Base-by-base conservation (phyloP, 2,329 filamentous ascomycete species). In the Colletotrichum costaricense region DNA sequence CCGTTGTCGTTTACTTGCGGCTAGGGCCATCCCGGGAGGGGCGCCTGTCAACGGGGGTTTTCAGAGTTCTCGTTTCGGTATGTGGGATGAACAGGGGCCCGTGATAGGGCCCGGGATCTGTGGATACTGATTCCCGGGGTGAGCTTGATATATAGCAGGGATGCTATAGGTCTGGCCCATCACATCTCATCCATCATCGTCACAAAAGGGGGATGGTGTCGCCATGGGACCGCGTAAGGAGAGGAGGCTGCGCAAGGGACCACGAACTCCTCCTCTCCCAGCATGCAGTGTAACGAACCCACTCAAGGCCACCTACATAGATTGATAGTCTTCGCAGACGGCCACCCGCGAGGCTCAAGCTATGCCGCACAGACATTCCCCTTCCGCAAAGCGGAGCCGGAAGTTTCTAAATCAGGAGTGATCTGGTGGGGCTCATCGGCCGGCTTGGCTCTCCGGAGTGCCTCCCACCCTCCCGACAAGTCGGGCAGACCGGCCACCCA, bases 61-160 rank as follows among this genome's bases (percentile, higher is more conserved):
- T 19, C 42, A n/a, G 42, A n/a, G 42, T 46, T 46, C 14, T n/a
- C 42, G 59, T 68, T 64, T 64, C 55, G 55, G 60, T 24, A 73
- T 73, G 66, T 70, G 66, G 70, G 59, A 73, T 63, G 35, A 69
- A 57, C 55, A 8, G 46, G 55, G 30, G 4, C 16, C 22, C 56
- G 26, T 46, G 12, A 38, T 24, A 60, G 26, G 62, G 33, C 14
- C 3, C 38, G 49, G 54, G 69, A 67, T 24, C 14, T 72, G 57
- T 62, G 57, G 63, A n/a, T 4, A 6, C 52, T 22, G 49, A 24
- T 7, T 49, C 11, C 33, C 52, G 69, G 57, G 49, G 42, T 46
- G 42, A 57, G 57, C 49, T 72, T 56, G 26, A 69, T 69, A 6
- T 19, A 69, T 56, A 49, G 16, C 33, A 35, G 59, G 11, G 46